Conservation (phyloP, 176 grass and related monocot genomes). For the Hordeum vulgare region MorexV3_pseudomolecules_assembly NC_058521.1:604113760-604114259, state of each 20-base stretch:
- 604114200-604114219: not conserved
- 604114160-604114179: conserved; percentile 7
- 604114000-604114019: not conserved
- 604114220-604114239: not conserved
- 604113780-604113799: too few species aligned
- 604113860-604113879: not conserved
- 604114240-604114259: not conserved
- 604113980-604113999: not conserved
- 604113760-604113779: too few species aligned
- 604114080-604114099: not conserved
- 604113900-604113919: not conserved
- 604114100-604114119: not conserved
- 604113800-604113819: too few species aligned
- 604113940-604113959: not conserved
- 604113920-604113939: not conserved
- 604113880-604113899: not conserved
- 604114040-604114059: not conserved
- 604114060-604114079: not conserved
- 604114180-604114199: not conserved
- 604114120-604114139: not conserved
- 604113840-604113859: too few species aligned
- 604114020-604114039: not conserved
- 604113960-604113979: too few species aligned
- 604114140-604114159: conserved; percentile 16
- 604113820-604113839: too few species aligned